Evolutionary conservation across 345 rosid genomes (phyloP).

Genomic region (Lepidium africanum): DNA sequence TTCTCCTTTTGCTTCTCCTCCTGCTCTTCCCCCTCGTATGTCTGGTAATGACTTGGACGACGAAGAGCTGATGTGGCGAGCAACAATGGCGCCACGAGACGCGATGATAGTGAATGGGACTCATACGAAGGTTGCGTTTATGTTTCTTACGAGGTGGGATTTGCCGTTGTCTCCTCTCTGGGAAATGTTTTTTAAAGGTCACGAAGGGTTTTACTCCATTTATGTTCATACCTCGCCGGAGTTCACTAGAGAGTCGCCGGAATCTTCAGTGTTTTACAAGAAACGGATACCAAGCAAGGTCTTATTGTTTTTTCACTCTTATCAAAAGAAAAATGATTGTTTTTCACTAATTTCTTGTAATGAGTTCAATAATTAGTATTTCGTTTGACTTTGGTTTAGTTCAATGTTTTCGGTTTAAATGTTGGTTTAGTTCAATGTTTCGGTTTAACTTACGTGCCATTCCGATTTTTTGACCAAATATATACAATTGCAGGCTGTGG

Average conservation of each 20-base stretch:
- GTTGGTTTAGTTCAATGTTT: background rate
- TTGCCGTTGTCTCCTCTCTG: slow-evolving; percentile 60
- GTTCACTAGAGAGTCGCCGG: slow-evolving; percentile 32
- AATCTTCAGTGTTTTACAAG: slow-evolving; percentile 46
- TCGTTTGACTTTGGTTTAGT: too few species aligned
- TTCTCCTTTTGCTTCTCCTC: background rate
- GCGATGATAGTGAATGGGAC: background rate
- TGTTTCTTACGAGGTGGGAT: slow-evolving; percentile 57
- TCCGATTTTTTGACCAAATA: too few species aligned
- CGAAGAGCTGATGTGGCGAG: slow-evolving; percentile 28
- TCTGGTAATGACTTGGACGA: slow-evolving; percentile 9
- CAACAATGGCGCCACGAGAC: slow-evolving; percentile 5
- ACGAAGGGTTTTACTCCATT: slow-evolving; percentile 47
- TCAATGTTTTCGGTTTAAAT: background rate
- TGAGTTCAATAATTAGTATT: too few species aligned
- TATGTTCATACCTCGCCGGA: slow-evolving; percentile 63
- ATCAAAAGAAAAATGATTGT: too few species aligned
- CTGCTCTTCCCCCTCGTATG: background rate
- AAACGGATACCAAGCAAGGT: slow-evolving; percentile 67
- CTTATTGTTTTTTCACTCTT: background rate
- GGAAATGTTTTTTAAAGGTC: slow-evolving; percentile 56
- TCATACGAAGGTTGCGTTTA: slow-evolving; percentile 56
- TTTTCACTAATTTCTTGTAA: too few species aligned
- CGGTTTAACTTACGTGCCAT: too few species aligned
- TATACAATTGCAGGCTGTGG: slow-evolving; percentile 20